Evolutionary conservation across 805 yeast species (phyloP), one percentile per base, ranked within the genome.

Genomic region (Brettanomyces sp.): DNA sequence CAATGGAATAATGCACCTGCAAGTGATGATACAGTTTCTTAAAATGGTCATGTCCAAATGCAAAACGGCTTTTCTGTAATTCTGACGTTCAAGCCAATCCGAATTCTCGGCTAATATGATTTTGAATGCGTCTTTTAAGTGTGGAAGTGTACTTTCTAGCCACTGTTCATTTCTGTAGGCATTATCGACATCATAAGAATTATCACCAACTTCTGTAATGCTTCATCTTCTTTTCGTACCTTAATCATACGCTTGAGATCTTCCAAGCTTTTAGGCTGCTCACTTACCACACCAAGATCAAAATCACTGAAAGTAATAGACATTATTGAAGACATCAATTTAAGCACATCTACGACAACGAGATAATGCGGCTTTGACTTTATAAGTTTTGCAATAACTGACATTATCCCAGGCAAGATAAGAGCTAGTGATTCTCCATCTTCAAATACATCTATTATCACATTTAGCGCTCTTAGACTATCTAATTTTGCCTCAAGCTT

Each of bases 81-180:
- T 67, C 4, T 47, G 44, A 33, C 66, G 64, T 1, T 56, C 54
- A 5, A 55, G 38, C 41, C 44, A 33, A 12, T 36, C 34, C 11
- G 47, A 41, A 14, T 46, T 51, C 1, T 65, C 42, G 18, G 51
- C 53, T 13, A 57, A 38, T 23, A 74, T 59, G 2, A 66, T 52
- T 23, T 64, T 58, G 5, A 81, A 47, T 0, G 82, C 77, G 14
- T 69, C 58, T 42, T 65, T 63, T 3, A 79, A 63, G 53, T 81
- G 85, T 14, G 59, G 53, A 4, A 73, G 60, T 0, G 84, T 77
- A 0, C 73, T 79, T 12, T 57, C 64, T n/a, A 79, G 56, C 87
- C 87, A 80, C 13, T 71, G 52, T 5, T 64, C 64, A 4, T 76
- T 70, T 54, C 85, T 63, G 49, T 59, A 64, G 4, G 43, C 30